Evolutionary conservation across 2,329 filamentous ascomycete genomes (phyloP), one percentile per base, ranked within the genome.

Genomic region (Aspergillus sp.): DNA sequence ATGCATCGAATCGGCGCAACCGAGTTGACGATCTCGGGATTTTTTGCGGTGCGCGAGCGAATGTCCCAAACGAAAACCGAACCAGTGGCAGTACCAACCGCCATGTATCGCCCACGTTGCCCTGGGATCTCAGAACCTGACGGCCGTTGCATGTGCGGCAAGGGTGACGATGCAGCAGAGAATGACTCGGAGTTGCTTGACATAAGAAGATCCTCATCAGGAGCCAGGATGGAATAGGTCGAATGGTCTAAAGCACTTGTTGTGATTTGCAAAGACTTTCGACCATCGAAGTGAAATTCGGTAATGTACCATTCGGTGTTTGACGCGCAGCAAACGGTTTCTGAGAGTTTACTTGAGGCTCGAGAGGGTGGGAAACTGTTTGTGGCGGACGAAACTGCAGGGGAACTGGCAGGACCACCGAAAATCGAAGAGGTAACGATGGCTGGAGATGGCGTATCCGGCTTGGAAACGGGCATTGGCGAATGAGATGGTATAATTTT

Each of bases 1-100:
- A 98, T 93, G 50, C 89, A 81, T 26, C 91, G 87, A n/a, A 96
- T 69, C 0, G 93, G 90, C 12, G 83, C 78, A 43, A 96, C 77
- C 4, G 78, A 80, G 61, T 88, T 88, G 26, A 78, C 72, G 4
- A 84, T 73, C 43, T 83, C 80, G 1, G 80, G 63, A 64, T 81
- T 84, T 2, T 76, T 80, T 1, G 86, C 80, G 17, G 82, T 73
- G 9, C 83, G 77, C 26, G 89, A 87, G 53, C 95, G 88, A 65
- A 90, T 83, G 68, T 99, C 89, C 92, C 93, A 99, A 1, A 96
- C 74, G 7, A 95, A 74, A 6, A 98, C 80, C n/a, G 80, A 80
- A 0, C 95, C 95, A 9, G 80, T 84, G 53, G 85, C 86, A 0
- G 93, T 98, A 17, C 95, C 95, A 47, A 92, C 77, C 17, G 90